Percentiles rank a stretch among this genome's conserved stretches.
Conservation (phyloP, 75 land plant species). For the Pinus tabuliformis region DNA sequence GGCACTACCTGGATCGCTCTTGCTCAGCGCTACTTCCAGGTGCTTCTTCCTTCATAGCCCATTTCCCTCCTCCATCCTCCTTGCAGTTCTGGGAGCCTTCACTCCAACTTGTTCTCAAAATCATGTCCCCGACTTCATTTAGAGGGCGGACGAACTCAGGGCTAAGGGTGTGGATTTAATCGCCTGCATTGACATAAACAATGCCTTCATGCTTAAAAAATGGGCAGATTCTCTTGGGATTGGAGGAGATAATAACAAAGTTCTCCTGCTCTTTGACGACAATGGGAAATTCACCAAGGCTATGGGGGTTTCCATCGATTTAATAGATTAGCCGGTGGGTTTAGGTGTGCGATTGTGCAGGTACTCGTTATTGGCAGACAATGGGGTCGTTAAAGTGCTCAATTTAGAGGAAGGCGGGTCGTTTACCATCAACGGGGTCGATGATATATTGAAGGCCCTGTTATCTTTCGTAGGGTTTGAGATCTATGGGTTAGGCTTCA, state of each 20-base stretch:
- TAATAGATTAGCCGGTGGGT: slow-evolving; percentile 71
- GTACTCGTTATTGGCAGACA: slow-evolving; percentile 68
- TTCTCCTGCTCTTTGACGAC: slow-evolving; percentile 70
- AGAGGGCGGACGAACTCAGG: slow-evolving; percentile 61
- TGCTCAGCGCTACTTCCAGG: too few species aligned
- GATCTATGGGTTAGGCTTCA: not conserved
- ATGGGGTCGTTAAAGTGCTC: slow-evolving; percentile 81
- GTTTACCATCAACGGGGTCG: slow-evolving; percentile 68
- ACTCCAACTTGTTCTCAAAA: slow-evolving; percentile 94
- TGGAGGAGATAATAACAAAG: slow-evolving; percentile 58
- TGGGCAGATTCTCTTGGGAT: slow-evolving; percentile 71
- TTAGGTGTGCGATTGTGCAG: slow-evolving; percentile 70
- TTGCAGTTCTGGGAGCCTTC: slow-evolving; percentile 96
- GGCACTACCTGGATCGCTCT: too few species aligned
- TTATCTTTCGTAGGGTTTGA: slow-evolving; percentile 17
- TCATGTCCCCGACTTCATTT: slow-evolving; percentile 85
- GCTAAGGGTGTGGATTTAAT: slow-evolving; percentile 78
- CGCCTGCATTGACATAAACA: slow-evolving; percentile 88
- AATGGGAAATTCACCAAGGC: slow-evolving; percentile 65
- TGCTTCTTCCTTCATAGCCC: too few species aligned
- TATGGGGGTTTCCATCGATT: slow-evolving; percentile 67
- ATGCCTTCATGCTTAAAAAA: slow-evolving; percentile 84
- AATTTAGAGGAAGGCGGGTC: slow-evolving; percentile 86
- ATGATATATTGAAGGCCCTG: slow-evolving; percentile 71
- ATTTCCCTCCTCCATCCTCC: too few species aligned